A percentile compares a stretch with the other conserved stretches of the same genome.
phyloP scores from a whole-genome alignment of 495 filamentous ascomycete species.

The Penicillium dipodomyicola region DNA sequence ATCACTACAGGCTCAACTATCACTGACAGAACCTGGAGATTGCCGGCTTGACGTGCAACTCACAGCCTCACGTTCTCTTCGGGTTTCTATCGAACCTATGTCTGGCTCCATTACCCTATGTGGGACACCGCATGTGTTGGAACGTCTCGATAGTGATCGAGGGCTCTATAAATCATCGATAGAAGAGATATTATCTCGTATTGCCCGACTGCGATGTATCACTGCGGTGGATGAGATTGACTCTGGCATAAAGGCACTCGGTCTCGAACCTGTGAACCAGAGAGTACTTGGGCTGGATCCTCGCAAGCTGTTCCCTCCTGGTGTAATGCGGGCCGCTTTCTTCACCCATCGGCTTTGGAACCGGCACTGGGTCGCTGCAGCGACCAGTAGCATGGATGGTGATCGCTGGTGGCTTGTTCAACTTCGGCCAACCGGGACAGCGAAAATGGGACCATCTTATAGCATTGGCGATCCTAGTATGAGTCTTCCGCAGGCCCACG shows the following conservation, averaged over 20 bases:
- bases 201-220: constrained; percentile 57
- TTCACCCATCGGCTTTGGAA: constrained; percentile 62
- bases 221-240: constrained; percentile 63
- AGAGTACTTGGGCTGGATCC: constrained; percentile 55
- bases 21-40: constrained; percentile 59
- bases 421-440: constrained; percentile 33
- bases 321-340: constrained; percentile 59
- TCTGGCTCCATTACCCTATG: constrained; percentile 44
- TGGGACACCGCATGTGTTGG: constrained; percentile 41
- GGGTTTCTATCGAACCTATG: constrained; percentile 65
- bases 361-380: constrained; percentile 64
- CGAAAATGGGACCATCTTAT: constrained; percentile 11
- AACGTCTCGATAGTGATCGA: constrained; percentile 44
- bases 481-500: constrained; percentile 27
- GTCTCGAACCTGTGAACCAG: constrained; percentile 58
- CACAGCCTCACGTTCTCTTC: constrained; percentile 53
- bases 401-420: constrained; percentile 76
- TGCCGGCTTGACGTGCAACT: constrained; percentile 67
- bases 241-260: constrained; percentile 55
- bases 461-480: constrained; percentile 9
- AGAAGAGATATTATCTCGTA: constrained; percentile 49
- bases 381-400: constrained; percentile 67
- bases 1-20: constrained; percentile 53
- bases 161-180: constrained; percentile 45
- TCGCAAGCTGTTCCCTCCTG: constrained; percentile 59